Evolutionary conservation across 2,329 filamentous ascomycete genomes (phyloP), one percentile per base, ranked within the genome.

Genomic region (Talaromyces sp.): DNA sequence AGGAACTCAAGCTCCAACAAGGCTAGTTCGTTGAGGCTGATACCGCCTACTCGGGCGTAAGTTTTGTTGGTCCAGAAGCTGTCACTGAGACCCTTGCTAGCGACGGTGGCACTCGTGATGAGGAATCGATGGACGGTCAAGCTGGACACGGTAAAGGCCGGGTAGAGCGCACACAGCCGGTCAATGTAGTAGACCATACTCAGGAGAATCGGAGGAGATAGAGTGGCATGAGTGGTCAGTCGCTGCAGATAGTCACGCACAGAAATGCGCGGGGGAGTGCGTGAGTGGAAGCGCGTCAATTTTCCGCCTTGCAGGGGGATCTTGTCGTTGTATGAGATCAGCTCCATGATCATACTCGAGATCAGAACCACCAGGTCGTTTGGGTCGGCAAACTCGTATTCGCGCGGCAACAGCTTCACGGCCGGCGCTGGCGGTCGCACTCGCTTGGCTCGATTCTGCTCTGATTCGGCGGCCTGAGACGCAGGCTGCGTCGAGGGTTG

Each of bases 141-240:
- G 53, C 91, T 96, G 72, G 92, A 96, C 67, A 99, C 95, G 29
- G 92, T 97, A 74, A 99, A 99, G 53, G 93, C 90, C 3, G 91
- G 89, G 72, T 97, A 99, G 61, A 96, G 81, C 11, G 90, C 88
- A 75, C 93, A 99, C 24, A 99, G 83, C 32, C 92, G 88, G 77
- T 99, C 94, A 69, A 99, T 97, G 70, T 97, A 99, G 72, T 95
- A 99, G 60, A 99, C 94, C 91, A 99, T 97, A 67, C 92, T 94
- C 38, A 99, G 85, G n/a, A 99, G 82, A 56, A 99, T 88, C 0
- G 94, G 93, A 12, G 94, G 92, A 7, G 91, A 92, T 3, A 99
- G 82, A 0, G 93, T 97, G 27, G 94, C 94, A 73, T 99, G 94
- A 61, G 92, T 91, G 26, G 95, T 94, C 61, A 99, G 82, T 64